Evolutionary conservation across 1,284 basidiomycete species (phyloP).

Genomic region (Irpex sp.): DNA sequence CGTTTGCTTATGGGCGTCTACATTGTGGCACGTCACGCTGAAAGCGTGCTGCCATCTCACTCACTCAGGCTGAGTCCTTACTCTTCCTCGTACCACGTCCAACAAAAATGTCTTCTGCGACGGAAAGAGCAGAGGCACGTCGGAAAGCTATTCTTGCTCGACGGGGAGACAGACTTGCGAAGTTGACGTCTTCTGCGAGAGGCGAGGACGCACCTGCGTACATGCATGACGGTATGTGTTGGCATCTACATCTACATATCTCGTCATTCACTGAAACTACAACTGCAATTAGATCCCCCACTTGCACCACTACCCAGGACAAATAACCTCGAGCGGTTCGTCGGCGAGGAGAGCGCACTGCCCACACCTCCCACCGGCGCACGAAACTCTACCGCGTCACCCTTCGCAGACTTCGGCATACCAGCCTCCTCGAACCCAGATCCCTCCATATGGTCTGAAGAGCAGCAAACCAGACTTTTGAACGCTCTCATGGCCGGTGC

Average conservation of each 20-base stretch:
- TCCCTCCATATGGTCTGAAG: slow-evolving; percentile 57
- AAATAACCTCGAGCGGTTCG: slow-evolving; percentile 41
- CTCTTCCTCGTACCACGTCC: slow-evolving; percentile 7
- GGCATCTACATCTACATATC: neutral
- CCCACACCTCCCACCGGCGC: slow-evolving; percentile 36
- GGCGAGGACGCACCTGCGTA: slow-evolving; percentile 68
- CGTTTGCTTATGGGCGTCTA: neutral
- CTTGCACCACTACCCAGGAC: slow-evolving; percentile 31
- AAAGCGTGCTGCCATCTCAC: neutral
- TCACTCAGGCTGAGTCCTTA: too few species aligned
- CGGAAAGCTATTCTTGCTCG: slow-evolving; percentile 69
- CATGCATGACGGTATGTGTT: slow-evolving; percentile 46
- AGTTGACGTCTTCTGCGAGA: slow-evolving; percentile 69
- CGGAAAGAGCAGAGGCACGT: slow-evolving; percentile 68
- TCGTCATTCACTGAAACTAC: neutral
- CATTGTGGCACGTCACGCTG: slow-evolving; percentile 8
- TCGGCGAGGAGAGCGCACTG: slow-evolving; percentile 58
- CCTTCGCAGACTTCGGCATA: slow-evolving; percentile 11
- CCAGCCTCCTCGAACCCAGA: slow-evolving; percentile 28
- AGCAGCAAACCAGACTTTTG: slow-evolving; percentile 64
- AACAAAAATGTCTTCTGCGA: slow-evolving; percentile 40
- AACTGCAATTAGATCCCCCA: slow-evolving; percentile 36
- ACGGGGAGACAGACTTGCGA: slow-evolving; percentile 68
- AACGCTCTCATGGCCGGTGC: slow-evolving; percentile 52
- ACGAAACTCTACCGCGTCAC: slow-evolving; percentile 19